These are phyloP conservation scores for Daldinia loculata DNA, from an alignment of 495 filamentous ascomycete species.

Conservation along the genomic window DNA sequence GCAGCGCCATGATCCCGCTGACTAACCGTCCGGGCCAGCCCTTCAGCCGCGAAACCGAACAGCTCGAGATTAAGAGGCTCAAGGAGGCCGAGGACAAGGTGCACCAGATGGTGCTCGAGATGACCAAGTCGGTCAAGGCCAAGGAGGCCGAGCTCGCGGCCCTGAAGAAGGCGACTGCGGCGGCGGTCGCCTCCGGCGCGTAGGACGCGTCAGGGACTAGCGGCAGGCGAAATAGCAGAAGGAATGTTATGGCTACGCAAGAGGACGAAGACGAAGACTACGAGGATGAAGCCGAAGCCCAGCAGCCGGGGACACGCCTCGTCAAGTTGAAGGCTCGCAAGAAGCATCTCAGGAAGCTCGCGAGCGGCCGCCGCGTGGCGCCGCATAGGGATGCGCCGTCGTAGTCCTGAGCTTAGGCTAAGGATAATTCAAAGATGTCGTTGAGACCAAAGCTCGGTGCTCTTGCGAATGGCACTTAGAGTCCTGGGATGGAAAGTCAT, in stretches of 20 bases:
- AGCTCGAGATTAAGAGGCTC: constrained; percentile 74
- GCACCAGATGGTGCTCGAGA: constrained; percentile 67
- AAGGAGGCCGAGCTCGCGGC: constrained; percentile 62
- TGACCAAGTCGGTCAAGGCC: constrained; percentile 69
- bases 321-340: constrained; percentile 1
- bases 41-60: constrained; percentile 79
- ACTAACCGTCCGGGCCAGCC: constrained; percentile 69
- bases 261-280: neutral
- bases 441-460: neutral
- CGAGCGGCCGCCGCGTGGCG: constrained; percentile 3
- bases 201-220: constrained; percentile 23
- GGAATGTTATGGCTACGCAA: neutral
- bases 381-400: neutral
- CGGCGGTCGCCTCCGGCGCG: constrained; percentile 33
- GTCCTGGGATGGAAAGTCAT: neutral
- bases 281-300: neutral
- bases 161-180: constrained; percentile 46
- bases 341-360: neutral
- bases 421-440: too few species aligned
- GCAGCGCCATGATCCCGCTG: constrained; percentile 76
- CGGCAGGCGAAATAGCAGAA: neutral
- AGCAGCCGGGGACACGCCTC: neutral
- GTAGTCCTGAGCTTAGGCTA: neutral
- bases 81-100: constrained; percentile 75
- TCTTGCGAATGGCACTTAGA: neutral